A percentile compares a stretch with the other conserved stretches of the same genome.
These are phyloP conservation scores for Aspergillus hortae DNA, from an alignment of 2,329 filamentous ascomycete genomes.

Conservation along the genomic window DNA sequence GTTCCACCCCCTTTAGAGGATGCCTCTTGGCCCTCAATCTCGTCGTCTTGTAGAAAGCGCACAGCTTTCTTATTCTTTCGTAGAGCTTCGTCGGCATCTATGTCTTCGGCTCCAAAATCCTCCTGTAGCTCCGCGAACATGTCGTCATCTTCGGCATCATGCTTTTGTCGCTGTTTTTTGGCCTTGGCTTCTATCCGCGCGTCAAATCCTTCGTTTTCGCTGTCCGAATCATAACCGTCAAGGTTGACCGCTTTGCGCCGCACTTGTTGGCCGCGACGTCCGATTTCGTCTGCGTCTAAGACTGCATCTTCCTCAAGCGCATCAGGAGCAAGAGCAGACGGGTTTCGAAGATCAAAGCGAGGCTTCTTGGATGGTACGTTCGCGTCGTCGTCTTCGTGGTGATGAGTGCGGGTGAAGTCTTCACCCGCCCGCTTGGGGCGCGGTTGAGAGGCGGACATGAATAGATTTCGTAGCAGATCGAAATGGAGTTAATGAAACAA, in stretches of 20 bases:
- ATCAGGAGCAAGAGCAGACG: constrained; percentile 83
- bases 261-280: constrained; percentile 64
- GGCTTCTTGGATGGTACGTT: constrained; percentile 66
- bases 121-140: constrained; percentile 78
- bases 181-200: constrained; percentile 63
- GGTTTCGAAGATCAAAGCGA: constrained; percentile 92
- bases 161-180: constrained; percentile 29
- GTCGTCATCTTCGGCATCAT: constrained; percentile 54
- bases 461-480: background rate
- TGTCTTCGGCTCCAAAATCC: constrained; percentile 53
- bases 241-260: constrained; percentile 95
- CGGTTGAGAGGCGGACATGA: constrained; percentile 49
- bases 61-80: constrained; percentile 62
- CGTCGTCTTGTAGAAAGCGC: constrained; percentile 56
- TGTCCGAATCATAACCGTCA: constrained; percentile 93
- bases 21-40: constrained; percentile 77
- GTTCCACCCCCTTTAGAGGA: constrained; percentile 71
- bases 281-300: constrained; percentile 90
- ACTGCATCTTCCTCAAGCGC: constrained; percentile 70
- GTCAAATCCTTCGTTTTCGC: constrained; percentile 86
- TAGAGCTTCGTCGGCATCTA: constrained; percentile 47
- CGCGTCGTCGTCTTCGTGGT: constrained; percentile 50
- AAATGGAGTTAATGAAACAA: too few species aligned
- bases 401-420: constrained; percentile 72
- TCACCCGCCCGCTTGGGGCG: constrained; percentile 82